Evolutionary conservation across 306 rosid species (phyloP).

Genomic region (Adenanthera pavonina): DNA sequence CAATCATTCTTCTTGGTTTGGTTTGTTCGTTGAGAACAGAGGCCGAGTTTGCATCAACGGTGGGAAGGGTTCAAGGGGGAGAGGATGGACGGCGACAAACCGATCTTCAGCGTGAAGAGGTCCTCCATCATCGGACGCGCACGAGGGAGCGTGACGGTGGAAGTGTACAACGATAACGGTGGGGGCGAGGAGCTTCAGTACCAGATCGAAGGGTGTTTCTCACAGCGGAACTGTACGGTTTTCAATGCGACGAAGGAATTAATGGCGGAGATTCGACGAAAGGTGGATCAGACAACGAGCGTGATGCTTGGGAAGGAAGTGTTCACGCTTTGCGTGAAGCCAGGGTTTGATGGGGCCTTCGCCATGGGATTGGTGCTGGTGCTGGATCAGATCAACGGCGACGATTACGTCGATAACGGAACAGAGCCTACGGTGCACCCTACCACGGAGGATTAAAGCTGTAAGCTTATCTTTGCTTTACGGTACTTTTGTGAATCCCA

Average conservation of each 20-base stretch:
- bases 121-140: constrained; percentile 92
- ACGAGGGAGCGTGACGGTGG: constrained; percentile 65
- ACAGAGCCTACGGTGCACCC: constrained; percentile 49
- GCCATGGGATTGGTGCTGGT: constrained; percentile 88
- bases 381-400: constrained; percentile 84
- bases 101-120: constrained; percentile 78
- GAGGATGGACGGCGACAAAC: constrained; percentile 73
- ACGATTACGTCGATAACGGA: constrained; percentile 40
- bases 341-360: constrained; percentile 84
- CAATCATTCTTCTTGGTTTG: neutral
- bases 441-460: constrained; percentile 40
- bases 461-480: neutral
- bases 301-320: constrained; percentile 93
- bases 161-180: constrained; percentile 52
- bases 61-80: constrained; percentile 96
- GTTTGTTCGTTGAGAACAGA: constrained; percentile 43
- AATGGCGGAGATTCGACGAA: constrained; percentile 89
- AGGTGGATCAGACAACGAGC: constrained; percentile 78
- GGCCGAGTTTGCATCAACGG: constrained; percentile 90
- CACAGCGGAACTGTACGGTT: constrained; percentile 69
- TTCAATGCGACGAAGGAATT: constrained; percentile 47
- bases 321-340: constrained; percentile 73
- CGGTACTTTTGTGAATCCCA: neutral
- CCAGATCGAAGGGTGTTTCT: constrained; percentile 81
- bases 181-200: constrained; percentile 50